phyloP scores from a whole-genome alignment of 495 filamentous ascomycete species.

The Aspergillus coremiiformis region DNA sequence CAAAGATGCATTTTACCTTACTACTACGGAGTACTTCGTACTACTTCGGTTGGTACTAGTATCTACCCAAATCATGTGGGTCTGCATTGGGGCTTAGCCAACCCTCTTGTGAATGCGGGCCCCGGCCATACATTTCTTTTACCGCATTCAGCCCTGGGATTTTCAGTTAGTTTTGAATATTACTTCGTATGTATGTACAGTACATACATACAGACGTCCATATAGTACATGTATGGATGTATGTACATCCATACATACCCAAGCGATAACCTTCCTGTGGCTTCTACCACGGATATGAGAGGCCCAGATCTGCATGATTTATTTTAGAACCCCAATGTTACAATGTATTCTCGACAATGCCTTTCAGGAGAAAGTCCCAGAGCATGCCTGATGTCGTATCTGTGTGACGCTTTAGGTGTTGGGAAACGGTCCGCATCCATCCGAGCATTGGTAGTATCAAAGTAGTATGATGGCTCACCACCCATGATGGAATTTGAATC shows the following conservation, averaged over 20 bases:
- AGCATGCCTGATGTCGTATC: neutral
- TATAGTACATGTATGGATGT: neutral
- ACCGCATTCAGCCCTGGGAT: neutral
- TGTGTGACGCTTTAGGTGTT: neutral
- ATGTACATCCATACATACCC: too few species aligned
- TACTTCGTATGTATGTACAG: neutral
- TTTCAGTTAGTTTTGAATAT: neutral
- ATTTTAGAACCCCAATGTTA: neutral
- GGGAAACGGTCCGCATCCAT: neutral
- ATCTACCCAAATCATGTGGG: conserved; percentile 11
- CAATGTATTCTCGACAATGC: neutral
- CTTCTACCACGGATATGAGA: neutral
- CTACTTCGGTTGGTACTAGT: too few species aligned
- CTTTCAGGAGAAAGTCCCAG: neutral
- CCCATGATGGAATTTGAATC: neutral
- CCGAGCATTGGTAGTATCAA: too few species aligned
- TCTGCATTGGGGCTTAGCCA: conserved; percentile 17
- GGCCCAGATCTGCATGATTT: neutral
- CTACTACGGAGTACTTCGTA: too few species aligned
- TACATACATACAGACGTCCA: neutral
- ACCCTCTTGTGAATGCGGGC: neutral
- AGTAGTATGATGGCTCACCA: neutral
- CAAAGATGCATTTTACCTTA: neutral
- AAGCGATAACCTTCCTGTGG: neutral
- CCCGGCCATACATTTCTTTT: neutral